Base-by-base conservation (phyloP, 176 grass and related monocot genomes). In the Lolium perenne region DNA sequence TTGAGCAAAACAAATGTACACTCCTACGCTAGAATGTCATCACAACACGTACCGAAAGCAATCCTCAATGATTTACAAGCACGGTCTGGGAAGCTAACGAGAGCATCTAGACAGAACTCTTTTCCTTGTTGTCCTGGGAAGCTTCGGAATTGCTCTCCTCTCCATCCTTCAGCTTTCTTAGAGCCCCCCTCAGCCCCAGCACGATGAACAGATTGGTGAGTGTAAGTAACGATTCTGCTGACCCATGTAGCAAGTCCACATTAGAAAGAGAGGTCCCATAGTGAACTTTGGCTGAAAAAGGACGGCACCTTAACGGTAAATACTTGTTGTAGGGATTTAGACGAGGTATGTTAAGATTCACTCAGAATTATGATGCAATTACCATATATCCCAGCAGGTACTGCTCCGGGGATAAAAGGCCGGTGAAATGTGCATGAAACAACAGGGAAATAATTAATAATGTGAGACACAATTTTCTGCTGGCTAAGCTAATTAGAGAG, bases 341-440 rank as follows among this genome's bases (percentile, higher is more conserved):
- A 21, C 16, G 65, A 69, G 66, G 65, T 73, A 77, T 47, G 21
- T 71, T 74, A 80, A 82, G 23, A 65, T 76, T 76, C 8, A 82
- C 46, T 40, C 51, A 73, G 71, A 92, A 11, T 2, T 25, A 68
- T 41, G 67, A 71, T 29, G 71, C 77, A 57, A 82, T 95, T 96
- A 99, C 97, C 97, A 91, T 99, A 99, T 86, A 99, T 94, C 76
- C 97, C 94, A 76, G 87, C 97, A 82, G 94, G 92, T 75, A 98
- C 94, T 96, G 86, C 48, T 82, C 85, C 72, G 83, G 79, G 86
- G 79, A 75, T 84, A 83, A 86, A 78, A 81, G 20, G 29, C 82
- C 88, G n/a, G 62, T 71, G 46, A n/a, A 74, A 74, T 74, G 45
- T 74, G 80, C 90, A 94, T 88, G 86, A 87, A 92, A 97, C 63